phyloP scores from a whole-genome alignment of 164 flowering plant species.

The Vitis amurensis region DNA sequence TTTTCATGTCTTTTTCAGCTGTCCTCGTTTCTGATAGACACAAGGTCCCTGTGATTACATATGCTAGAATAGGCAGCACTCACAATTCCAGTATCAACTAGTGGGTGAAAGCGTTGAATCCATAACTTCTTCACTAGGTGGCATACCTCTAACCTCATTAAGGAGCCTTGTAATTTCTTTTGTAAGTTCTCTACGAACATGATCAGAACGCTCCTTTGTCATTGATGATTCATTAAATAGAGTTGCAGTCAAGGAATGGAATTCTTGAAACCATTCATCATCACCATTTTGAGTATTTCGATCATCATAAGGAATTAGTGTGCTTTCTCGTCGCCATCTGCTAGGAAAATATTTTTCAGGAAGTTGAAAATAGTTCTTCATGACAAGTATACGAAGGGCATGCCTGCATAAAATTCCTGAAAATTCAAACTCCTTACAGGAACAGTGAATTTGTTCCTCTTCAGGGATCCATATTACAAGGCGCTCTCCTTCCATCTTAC shows the following conservation, averaged over 20 bases:
- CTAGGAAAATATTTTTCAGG: slow-evolving; percentile 58
- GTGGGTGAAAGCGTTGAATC: slow-evolving; percentile 32
- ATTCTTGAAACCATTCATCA: slow-evolving; percentile 47
- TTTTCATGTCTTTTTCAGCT: neutral
- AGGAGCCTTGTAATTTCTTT: slow-evolving; percentile 45
- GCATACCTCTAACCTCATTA: slow-evolving; percentile 46
- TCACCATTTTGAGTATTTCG: slow-evolving; percentile 17
- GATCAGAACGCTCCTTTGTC: slow-evolving; percentile 47
- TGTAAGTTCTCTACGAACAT: slow-evolving; percentile 43
- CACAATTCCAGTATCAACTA: slow-evolving; percentile 5
- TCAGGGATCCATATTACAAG: slow-evolving; percentile 56
- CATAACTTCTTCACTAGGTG: slow-evolving; percentile 34
- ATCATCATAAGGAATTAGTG: slow-evolving; percentile 28
- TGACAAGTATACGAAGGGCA: slow-evolving; percentile 48
- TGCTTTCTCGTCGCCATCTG: slow-evolving; percentile 56
- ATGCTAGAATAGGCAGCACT: neutral
- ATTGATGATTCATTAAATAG: slow-evolving; percentile 54
- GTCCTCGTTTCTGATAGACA: neutral
- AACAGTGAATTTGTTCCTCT: slow-evolving; percentile 60
- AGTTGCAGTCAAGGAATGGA: slow-evolving; percentile 44
- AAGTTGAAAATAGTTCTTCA: slow-evolving; percentile 65
- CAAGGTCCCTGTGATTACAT: neutral
- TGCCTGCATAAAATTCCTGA: slow-evolving; percentile 73
- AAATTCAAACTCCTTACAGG: slow-evolving; percentile 67
- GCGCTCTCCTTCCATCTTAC: slow-evolving; percentile 54